Base-by-base conservation (phyloP, 2,329 filamentous ascomycete species). In the Celoporthe dispersa region DNA sequence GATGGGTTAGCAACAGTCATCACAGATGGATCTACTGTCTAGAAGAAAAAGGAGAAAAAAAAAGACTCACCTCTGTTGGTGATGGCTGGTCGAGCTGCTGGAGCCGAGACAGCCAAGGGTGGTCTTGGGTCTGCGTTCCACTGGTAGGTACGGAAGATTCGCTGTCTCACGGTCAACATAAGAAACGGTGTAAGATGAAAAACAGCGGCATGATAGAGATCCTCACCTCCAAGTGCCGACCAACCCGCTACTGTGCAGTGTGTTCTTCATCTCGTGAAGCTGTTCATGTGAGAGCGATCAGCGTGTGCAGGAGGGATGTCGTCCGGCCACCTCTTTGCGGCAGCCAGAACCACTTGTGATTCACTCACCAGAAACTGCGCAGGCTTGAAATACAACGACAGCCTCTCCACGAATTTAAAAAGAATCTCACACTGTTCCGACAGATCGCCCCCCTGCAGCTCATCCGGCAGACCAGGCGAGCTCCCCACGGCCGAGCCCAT, bases 11-110 rank as follows among this genome's bases (percentile, higher is more conserved):
- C 2, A n/a, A 28, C 11, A 16, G 3, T 39, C 9, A 28, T 9
- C 16, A 31, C n/a, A 14, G 25, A 44, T 2, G 6, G 9, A 62
- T 48, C 9, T 5, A 19, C 3, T 25, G 11, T 14, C 6, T 16
- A 25, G 6, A n/a, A 61, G 9, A 39, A 39, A 12, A 39, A 39
- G 37, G 9, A 12, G 37, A 35, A 35, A 35, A 35, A 35, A 35
- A 35, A 35, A 35, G 37, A 25, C 60, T 41, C n/a, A 62, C 60
- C 11, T 62, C 35, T 44, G 60, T 62, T 16, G 60, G 19, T 25
- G 60, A 44, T n/a, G 60, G 60, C n/a, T 62, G 60, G 35, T 62
- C 60, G 35, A 62, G 60, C 14, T 37, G 39, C 8, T 62, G 60
- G 35, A 62, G 22, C 12, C 60, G 60, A 5, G 60, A 4, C 11